phyloP scores from a whole-genome alignment of 2,329 filamentous ascomycete genomes.

The Ceratocystiopsis minuta region DNA sequence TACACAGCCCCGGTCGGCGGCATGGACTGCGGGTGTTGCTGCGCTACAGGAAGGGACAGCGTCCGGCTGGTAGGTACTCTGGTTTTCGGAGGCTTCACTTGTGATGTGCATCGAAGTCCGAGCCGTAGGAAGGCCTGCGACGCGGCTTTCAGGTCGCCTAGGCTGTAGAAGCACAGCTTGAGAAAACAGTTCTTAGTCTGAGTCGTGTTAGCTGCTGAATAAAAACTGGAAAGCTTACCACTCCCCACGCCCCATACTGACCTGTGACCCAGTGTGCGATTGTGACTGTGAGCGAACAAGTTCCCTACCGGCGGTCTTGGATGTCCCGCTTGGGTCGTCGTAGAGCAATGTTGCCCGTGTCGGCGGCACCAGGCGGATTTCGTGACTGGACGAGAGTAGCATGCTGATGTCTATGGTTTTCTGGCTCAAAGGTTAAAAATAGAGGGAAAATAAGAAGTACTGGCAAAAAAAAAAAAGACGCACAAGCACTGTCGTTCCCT shows the following conservation, averaged over 20 bases:
- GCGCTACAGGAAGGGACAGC: too few relatives aligned
- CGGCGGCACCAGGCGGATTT: conserved; percentile 7
- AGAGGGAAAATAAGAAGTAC: not conserved
- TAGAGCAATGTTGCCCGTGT: conserved; percentile 7
- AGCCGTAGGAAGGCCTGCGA: conserved; percentile 6
- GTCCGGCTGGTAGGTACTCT: too few relatives aligned
- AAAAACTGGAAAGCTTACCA: too few relatives aligned
- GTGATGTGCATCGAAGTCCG: conserved; percentile 7
- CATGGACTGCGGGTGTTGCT: too few relatives aligned
- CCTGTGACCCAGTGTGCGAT: not conserved
- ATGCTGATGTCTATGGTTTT: conserved; percentile 1
- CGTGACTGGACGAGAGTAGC: conserved; percentile 3
- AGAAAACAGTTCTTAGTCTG: conserved; percentile 2
- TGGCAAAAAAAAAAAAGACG: not conserved
- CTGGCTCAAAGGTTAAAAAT: not conserved
- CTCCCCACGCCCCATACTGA: too few relatives aligned
- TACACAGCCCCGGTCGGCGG: too few relatives aligned
- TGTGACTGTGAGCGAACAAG: not conserved
- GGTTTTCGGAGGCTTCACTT: conserved; percentile 1
- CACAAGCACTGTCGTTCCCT: conserved; percentile 1
- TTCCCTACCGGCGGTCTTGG: not conserved
- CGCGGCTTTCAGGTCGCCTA: conserved; percentile 8
- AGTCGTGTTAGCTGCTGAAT: conserved; percentile 1
- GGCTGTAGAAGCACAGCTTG: conserved; percentile 9
- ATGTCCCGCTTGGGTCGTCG: not conserved